Base-by-base conservation (phyloP, 768 basidiomycete genomes). In the Lactifluus hygrophoroides region DNA sequence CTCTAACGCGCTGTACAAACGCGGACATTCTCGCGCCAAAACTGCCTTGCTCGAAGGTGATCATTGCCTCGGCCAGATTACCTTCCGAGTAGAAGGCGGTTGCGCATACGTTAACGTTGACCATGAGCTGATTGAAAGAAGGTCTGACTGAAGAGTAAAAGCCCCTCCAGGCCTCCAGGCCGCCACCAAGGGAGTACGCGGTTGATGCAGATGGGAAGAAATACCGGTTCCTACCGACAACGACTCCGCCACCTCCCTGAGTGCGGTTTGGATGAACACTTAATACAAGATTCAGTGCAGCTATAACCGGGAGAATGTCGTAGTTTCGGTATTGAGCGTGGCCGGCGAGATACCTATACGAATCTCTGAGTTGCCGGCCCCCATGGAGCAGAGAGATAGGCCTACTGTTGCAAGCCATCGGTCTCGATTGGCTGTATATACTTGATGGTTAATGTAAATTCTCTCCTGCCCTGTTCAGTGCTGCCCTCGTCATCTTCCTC, bases 1-100 rank as follows among this genome's bases (percentile, higher is more conserved):
- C 73, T 38, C 90, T 75, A 2, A 90, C 77, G 8, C 86, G 79
- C 58, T 76, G 81, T 40, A 80, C 84, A 62, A 89, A 91, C 0
- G 71, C 80, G n/a, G 74, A 74, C 34, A 76, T 66, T 25, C 82
- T 78, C 3, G 81, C 87, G 13, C 83, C 82, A 60, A 80, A 84
- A 58, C 79, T 82, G 4, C 77, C 75, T 1, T 74, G 64, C 25
- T 66, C 62, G 65, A 80, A 80, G 10, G 67, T 67, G 14, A 71
- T 51, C 71, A 83, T 72, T 3, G 75, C 70, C 7, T 64, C 66
- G 16, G 77, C 78, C 5, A 82, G 65, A 30, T 77, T 78, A 2
- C 76, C 74, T 25, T 69, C 69, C 4, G 58, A 67, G 61, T 77
- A 75, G 62, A 78, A 80, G 13, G 76, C 76, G 4, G 76, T 75